phyloP scores from a whole-genome alignment of 345 rosid genomes.

The Acer negundo region DNA sequence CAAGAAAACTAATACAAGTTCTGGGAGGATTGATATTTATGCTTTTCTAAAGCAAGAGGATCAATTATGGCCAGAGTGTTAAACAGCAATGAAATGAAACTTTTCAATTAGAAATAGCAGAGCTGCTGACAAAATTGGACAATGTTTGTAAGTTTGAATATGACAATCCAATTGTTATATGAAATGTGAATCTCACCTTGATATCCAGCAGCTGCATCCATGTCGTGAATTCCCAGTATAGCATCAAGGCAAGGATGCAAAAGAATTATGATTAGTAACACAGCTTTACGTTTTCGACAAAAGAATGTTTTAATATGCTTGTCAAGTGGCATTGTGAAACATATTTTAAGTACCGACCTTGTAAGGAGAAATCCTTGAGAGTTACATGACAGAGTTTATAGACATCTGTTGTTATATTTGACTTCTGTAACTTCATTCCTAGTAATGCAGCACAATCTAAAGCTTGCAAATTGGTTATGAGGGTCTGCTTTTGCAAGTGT shows the following conservation, averaged over 20 bases:
- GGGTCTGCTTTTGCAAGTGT: constrained; percentile 93
- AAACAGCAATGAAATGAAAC: neutral
- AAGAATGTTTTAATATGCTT: constrained; percentile 11
- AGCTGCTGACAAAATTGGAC: neutral
- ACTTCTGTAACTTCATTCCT: constrained; percentile 65
- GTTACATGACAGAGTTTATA: constrained; percentile 80
- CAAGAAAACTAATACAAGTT: neutral
- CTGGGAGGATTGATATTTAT: neutral
- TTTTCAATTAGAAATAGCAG: neutral
- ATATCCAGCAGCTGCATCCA: constrained; percentile 51
- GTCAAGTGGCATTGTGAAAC: constrained; percentile 9
- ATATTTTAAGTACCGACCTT: constrained; percentile 52
- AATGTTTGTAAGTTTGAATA: neutral
- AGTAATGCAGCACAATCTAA: constrained; percentile 81
- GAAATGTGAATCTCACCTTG: constrained; percentile 51
- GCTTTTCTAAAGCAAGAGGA: neutral
- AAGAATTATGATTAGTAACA: constrained; percentile 28
- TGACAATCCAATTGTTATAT: neutral
- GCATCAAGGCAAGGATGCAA: constrained; percentile 13
- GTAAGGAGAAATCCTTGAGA: constrained; percentile 97
- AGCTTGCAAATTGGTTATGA: constrained; percentile 93
- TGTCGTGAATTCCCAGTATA: constrained; percentile 19
- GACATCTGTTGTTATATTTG: constrained; percentile 64
- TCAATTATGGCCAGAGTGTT: neutral
- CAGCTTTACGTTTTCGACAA: neutral